phyloP scores from a whole-genome alignment of 2,329 filamentous ascomycete species.

The Apiospora pterosperma region DNA sequence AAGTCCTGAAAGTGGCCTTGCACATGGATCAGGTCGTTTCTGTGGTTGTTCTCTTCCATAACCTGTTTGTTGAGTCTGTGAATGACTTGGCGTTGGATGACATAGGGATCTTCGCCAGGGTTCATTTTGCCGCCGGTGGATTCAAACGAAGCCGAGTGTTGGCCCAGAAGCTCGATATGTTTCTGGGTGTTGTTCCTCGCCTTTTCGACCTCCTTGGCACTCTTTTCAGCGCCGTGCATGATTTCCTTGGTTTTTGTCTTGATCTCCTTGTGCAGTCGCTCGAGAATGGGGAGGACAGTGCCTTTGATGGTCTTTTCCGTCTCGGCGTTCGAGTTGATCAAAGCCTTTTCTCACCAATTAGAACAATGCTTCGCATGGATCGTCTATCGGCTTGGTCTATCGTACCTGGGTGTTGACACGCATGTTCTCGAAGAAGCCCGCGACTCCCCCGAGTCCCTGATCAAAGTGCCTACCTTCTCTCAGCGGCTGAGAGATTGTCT shows the following conservation, averaged over 20 bases:
- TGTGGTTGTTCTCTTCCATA: slow-evolving; percentile 92
- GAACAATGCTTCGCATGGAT: not conserved
- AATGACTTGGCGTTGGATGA: slow-evolving; percentile 76
- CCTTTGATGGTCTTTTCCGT: slow-evolving; percentile 89
- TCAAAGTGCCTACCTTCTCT: slow-evolving; percentile 93
- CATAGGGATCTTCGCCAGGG: slow-evolving; percentile 79
- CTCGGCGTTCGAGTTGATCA: slow-evolving; percentile 85
- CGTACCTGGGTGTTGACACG: slow-evolving; percentile 78
- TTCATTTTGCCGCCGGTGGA: slow-evolving; percentile 69
- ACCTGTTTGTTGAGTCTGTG: slow-evolving; percentile 89
- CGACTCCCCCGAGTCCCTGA: slow-evolving; percentile 79
- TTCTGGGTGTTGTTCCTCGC: slow-evolving; percentile 83
- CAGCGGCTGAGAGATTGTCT: slow-evolving; percentile 84
- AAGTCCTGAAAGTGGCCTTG: slow-evolving; percentile 87
- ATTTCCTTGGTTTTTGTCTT: slow-evolving; percentile 96
- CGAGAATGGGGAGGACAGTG: slow-evolving; percentile 81
- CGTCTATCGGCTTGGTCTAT: not conserved
- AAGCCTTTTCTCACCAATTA: slow-evolving; percentile 49
- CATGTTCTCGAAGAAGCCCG: slow-evolving; percentile 91
- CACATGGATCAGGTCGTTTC: slow-evolving; percentile 85
- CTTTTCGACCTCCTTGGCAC: slow-evolving; percentile 88
- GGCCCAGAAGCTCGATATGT: slow-evolving; percentile 89
- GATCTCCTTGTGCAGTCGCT: slow-evolving; percentile 90
- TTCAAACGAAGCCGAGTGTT: slow-evolving; percentile 78
- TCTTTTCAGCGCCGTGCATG: slow-evolving; percentile 73